Conservation (phyloP, 192 early-diverging fungal genomes). For the Phlyctochytrium bullatum region DNA sequence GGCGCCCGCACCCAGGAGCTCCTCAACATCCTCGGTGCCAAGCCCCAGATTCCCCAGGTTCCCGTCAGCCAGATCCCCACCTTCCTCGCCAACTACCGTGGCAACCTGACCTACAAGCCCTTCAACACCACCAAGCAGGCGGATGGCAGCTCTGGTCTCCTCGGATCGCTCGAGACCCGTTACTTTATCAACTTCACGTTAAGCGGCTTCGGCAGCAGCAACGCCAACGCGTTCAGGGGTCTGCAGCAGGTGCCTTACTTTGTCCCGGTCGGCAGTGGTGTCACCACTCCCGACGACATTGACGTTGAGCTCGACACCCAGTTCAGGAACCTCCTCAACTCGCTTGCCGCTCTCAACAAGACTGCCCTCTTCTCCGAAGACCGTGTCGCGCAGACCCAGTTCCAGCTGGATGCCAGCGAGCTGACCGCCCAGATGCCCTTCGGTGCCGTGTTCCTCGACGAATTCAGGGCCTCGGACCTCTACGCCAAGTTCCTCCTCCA, state of each 20-base stretch:
- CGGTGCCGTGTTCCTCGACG: slow-evolving; percentile 50
- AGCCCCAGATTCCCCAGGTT: background rate
- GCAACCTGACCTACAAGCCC: too few species aligned
- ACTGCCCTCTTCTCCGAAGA: slow-evolving; percentile 11
- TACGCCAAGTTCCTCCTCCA: slow-evolving; percentile 31
- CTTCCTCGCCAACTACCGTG: slow-evolving; percentile 16
- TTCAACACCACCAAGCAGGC: slow-evolving; percentile 28
- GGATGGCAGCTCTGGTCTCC: slow-evolving; percentile 24
- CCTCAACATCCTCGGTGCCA: background rate
- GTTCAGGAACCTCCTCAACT: slow-evolving; percentile 21
- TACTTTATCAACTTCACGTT: slow-evolving; percentile 33
- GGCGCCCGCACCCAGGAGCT: slow-evolving; percentile 11
- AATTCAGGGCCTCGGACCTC: slow-evolving; percentile 33
- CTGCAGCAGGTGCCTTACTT: slow-evolving; percentile 41
- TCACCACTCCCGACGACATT: background rate
- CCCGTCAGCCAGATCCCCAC: background rate
- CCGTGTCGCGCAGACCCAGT: slow-evolving; percentile 11
- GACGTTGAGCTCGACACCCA: slow-evolving; percentile 29
- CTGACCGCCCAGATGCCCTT: slow-evolving; percentile 53
- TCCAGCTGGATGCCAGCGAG: slow-evolving; percentile 13
- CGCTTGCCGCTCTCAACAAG: slow-evolving; percentile 39
- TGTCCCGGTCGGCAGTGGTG: slow-evolving; percentile 4
- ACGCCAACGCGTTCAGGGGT: slow-evolving; percentile 15
- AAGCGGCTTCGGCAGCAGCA: background rate
- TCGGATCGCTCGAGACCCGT: slow-evolving; percentile 37